Evolutionary conservation across 176 grass and related monocot genomes (phyloP), one percentile per base, ranked within the genome.

Genomic region (Aegilops umbellulata): DNA sequence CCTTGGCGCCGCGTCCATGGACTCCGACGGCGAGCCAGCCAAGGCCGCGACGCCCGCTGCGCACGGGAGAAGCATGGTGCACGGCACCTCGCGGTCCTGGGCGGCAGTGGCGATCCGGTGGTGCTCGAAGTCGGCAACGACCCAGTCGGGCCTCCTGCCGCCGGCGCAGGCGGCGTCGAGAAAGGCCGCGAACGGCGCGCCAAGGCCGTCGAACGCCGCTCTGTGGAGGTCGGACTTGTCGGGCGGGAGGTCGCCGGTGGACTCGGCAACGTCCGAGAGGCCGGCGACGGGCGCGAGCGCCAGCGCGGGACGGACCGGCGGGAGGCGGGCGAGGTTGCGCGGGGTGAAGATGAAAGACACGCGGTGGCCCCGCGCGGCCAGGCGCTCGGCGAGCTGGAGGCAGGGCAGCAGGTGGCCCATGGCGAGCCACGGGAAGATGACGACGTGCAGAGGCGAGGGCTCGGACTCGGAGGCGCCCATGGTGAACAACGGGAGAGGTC

Each of bases 121-220:
- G 1, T 81, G 76, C 5, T 60, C 2, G 27, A 74, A 87, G 87
- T 94, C 92, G 63, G 38, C n/a, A 10, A 94, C 10, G 22, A 94
- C 32, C 84, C 92, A 91, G 49, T 87, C 77, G 6, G 87, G 87
- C 2, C 66, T 75, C 20, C 14, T 19, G 6, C 0, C n/a, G 15
- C 23, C 29, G 29, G 80, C 64, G 46, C 66, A 82, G 4, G 53
- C 62, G 25, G 55, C 57, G 74, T 14, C 24, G 2, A 78, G 26
- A 47, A 57, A 62, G 15, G 51, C 60, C 0, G 44, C 6, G 82
- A 90, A 78, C 3, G 71, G 74, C 3, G 0, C 7, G 67, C 68
- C 49, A 13, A 94, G 82, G 26, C 80, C 80, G 58, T 94, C 89
- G 57, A 88, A 83, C 15, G 92, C 92, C 83, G 38, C 57, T 27